Evolutionary conservation across 2,329 filamentous ascomycete genomes (phyloP).

Genomic region (Paracoccidioides brasiliensis): DNA sequence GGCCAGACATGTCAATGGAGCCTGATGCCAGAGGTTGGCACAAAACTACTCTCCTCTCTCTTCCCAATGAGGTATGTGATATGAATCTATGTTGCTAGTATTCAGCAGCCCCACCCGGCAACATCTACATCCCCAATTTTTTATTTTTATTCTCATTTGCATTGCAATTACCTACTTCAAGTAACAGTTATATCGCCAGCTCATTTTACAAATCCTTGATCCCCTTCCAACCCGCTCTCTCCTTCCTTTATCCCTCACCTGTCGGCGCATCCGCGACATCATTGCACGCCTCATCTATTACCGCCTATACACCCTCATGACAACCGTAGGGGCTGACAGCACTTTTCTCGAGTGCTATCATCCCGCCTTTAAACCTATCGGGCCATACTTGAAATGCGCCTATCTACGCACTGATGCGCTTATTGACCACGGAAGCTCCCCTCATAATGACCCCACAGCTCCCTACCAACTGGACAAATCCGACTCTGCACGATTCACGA

Average conservation of each 20-base stretch:
- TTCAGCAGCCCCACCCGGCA: background rate
- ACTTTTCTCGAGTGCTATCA: constrained; percentile 70
- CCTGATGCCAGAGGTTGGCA: background rate
- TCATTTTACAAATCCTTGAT: background rate
- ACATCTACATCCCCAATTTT: background rate
- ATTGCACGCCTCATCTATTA: constrained; percentile 51
- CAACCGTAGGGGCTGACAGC: constrained; percentile 45
- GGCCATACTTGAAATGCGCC: constrained; percentile 56
- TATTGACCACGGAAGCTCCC: constrained; percentile 19
- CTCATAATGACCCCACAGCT: background rate
- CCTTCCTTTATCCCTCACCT: constrained; percentile 46
- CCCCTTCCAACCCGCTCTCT: constrained; percentile 34
- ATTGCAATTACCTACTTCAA: background rate
- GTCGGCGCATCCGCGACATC: constrained; percentile 49
- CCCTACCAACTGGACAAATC: background rate
- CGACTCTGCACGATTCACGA: background rate
- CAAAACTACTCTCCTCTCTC: background rate
- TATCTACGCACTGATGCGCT: constrained; percentile 53
- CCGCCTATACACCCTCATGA: constrained; percentile 47
- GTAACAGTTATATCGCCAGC: background rate
- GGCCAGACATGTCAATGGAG: background rate
- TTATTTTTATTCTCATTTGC: background rate
- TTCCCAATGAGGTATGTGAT: constrained; percentile 3
- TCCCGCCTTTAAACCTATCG: constrained; percentile 53
- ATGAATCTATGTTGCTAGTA: background rate